Base-by-base conservation (phyloP, 2,329 filamentous ascomycete genomes). In the Anthostomella pinea region DNA sequence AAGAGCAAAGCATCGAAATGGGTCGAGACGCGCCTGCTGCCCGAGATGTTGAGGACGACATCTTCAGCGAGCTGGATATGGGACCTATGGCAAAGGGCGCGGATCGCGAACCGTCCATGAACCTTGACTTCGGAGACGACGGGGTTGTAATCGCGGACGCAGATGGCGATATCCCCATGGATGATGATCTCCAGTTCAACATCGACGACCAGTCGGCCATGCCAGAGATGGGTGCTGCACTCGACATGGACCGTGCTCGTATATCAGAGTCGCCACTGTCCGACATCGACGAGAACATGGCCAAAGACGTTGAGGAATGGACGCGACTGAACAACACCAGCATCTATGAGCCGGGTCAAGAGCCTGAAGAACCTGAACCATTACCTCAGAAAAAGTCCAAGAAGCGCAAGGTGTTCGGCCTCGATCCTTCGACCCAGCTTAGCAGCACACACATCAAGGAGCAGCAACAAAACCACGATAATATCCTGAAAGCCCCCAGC, bases 381-480 rank as follows among this genome's bases (percentile, higher is more conserved):
- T 80, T 81, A 68, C 64, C 87, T 38, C 79, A 85, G 15, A 85
- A 89, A 55, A 80, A 86, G 43, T 78, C 81, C 60, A 84, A 86
- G 63, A 87, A 86, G 64, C 82, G 87, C 52, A 95, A 85, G 65
- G 71, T 95, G 16, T 78, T 97, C 35, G 78, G 79, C 41, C 80
- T 86, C n/a, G 94, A 98, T 53, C 70, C 79, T 11, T 77, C 87
- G 48, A 95, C 87, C 14, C 81, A 87, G 55, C 74, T 95, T 21
- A 81, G 83, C 8, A 85, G 75, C 51, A 73, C 72, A 20, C 80
- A 91, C 48, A 89, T 98, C 65, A 88, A 87, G 60, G 81, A 85
- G 47, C 88, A 94, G 59, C 89, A 95, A 59, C 75, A 81, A 39
- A 87, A 95, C 59, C 85, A 86, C 47, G 84, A 87, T 29, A 87